These are phyloP conservation scores for Gnomoniopsis sp. DNA, from an alignment of 2,329 filamentous ascomycete genomes.

Conservation along the genomic window DNA sequence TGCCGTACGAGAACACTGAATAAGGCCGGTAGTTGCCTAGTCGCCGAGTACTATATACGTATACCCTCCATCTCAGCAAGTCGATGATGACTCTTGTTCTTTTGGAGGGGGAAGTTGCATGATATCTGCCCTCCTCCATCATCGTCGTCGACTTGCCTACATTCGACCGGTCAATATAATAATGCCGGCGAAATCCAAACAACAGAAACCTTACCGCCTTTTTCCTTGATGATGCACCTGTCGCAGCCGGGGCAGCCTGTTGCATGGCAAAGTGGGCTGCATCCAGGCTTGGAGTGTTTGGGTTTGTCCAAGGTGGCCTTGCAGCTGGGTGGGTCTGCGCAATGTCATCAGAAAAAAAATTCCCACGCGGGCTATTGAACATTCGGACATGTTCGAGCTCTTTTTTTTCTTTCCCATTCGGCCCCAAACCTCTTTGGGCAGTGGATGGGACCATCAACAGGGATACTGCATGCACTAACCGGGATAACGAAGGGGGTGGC, in stretches of 20 bases:
- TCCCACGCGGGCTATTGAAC: too few species aligned
- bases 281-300: background rate
- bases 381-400: background rate
- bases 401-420: background rate
- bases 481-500: background rate
- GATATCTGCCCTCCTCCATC: too few species aligned
- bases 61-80: too few species aligned
- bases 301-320: too few species aligned
- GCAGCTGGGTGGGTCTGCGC: background rate
- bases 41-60: too few species aligned
- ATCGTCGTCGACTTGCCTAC: too few species aligned
- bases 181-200: background rate
- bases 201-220: constrained; percentile 1
- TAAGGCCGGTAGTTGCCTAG: too few species aligned
- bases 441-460: background rate
- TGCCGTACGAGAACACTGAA: too few species aligned
- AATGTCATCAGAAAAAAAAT: background rate
- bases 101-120: too few species aligned
- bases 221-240: constrained; percentile 6
- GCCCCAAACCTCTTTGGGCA: background rate
- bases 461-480: background rate
- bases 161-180: background rate
- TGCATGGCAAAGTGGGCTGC: background rate
- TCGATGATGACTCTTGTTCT: too few species aligned
- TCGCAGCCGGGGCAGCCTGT: background rate